A percentile compares a stretch with the other conserved stretches of the same genome.
Conservation (phyloP, 1,139 yeast genomes). For the Suzukiozyma palmioleophila region DNA sequence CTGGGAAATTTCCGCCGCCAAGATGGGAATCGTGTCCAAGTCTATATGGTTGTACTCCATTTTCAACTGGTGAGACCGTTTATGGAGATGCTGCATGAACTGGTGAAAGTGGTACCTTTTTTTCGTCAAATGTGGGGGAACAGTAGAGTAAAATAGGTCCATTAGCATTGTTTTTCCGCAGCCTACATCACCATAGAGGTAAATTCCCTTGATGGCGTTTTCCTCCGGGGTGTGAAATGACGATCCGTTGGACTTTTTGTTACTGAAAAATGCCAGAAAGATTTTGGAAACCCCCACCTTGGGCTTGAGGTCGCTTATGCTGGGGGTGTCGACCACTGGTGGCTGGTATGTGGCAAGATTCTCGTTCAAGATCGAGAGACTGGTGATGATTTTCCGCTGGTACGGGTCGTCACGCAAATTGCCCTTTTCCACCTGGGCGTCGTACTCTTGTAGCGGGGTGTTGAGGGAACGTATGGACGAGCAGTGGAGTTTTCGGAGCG, state of each 20-base stretch:
- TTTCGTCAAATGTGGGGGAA: slow-evolving; percentile 74
- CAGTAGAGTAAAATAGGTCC: slow-evolving; percentile 86
- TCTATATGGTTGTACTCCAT: slow-evolving; percentile 52
- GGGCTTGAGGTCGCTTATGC: slow-evolving; percentile 43
- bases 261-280: slow-evolving; percentile 31
- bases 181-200: slow-evolving; percentile 95
- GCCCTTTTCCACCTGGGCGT: slow-evolving; percentile 48
- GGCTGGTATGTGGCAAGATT: slow-evolving; percentile 49
- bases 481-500: not conserved
- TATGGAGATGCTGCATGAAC: slow-evolving; percentile 92
- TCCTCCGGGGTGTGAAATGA: slow-evolving; percentile 15
- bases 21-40: slow-evolving; percentile 75
- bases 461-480: not conserved
- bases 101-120: slow-evolving; percentile 90
- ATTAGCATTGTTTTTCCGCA: slow-evolving; percentile 98
- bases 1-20: slow-evolving; percentile 81
- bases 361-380: slow-evolving; percentile 49
- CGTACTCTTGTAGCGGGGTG: slow-evolving; percentile 60
- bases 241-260: slow-evolving; percentile 8
- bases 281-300: slow-evolving; percentile 39
- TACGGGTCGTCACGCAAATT: slow-evolving; percentile 60
- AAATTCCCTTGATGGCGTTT: slow-evolving; percentile 65
- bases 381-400: slow-evolving; percentile 59
- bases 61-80: slow-evolving; percentile 76
- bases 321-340: slow-evolving; percentile 49